phyloP scores from a whole-genome alignment of 2,329 filamentous ascomycete species.

The Epichloe aotearoae region DNA sequence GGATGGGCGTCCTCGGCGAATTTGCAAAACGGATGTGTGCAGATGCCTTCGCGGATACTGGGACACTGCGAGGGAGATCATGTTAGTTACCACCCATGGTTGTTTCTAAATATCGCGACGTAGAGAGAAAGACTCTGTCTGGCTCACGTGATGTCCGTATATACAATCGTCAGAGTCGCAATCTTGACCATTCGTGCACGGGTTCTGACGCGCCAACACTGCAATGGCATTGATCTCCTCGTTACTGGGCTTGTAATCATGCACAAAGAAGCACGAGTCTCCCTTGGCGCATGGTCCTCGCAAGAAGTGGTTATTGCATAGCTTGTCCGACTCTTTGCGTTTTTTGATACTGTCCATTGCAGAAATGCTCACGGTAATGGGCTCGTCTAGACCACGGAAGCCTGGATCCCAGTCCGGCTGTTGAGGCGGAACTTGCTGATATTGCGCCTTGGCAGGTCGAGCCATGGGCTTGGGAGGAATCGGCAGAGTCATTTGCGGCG shows the following conservation, averaged over 20 bases:
- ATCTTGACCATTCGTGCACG: slow-evolving; percentile 43
- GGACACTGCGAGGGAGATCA: slow-evolving; percentile 30
- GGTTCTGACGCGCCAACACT: slow-evolving; percentile 42
- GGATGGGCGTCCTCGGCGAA: slow-evolving; percentile 41
- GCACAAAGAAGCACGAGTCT: slow-evolving; percentile 42
- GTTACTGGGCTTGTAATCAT: slow-evolving; percentile 37
- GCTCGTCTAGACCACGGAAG: slow-evolving; percentile 39
- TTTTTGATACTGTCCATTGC: slow-evolving; percentile 43
- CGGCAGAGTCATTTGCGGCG: slow-evolving; percentile 28
- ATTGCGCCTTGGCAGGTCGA: slow-evolving; percentile 6
- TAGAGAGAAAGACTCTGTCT: background rate
- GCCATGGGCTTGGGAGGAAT: slow-evolving; percentile 17
- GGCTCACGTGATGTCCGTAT: slow-evolving; percentile 48
- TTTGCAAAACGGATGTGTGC: slow-evolving; percentile 41
- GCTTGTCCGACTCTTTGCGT: slow-evolving; percentile 39
- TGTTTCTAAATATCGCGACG: no score
- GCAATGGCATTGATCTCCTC: slow-evolving; percentile 45
- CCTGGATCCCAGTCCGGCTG: slow-evolving; percentile 38
- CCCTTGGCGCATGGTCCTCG: slow-evolving; percentile 42
- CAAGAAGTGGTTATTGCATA: slow-evolving; percentile 51
- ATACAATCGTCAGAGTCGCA: slow-evolving; percentile 46
- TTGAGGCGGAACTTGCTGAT: slow-evolving; percentile 14
- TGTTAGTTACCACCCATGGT: background rate
- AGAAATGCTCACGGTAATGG: slow-evolving; percentile 30
- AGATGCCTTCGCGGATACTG: slow-evolving; percentile 36